These are phyloP conservation scores for Ballota nigra DNA, from an alignment of 257 asterid genomes.

Conservation along the genomic window DNA sequence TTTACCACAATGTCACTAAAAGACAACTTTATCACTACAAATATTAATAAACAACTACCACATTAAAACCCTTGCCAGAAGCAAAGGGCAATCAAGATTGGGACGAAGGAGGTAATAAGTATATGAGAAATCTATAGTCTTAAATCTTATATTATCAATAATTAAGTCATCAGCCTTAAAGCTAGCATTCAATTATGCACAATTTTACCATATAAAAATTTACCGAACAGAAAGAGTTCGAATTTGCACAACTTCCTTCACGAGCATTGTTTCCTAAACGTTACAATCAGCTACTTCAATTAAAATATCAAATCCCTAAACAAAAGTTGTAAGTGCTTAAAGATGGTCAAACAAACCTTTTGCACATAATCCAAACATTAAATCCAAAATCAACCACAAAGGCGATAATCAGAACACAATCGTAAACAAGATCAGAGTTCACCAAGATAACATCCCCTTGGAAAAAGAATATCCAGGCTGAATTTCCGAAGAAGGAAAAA, in stretches of 20 bases:
- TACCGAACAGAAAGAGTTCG: background rate
- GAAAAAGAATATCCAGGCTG: background rate
- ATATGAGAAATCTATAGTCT: background rate
- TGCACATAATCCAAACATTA: background rate
- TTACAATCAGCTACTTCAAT: slow-evolving; percentile 13
- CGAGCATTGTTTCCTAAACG: background rate
- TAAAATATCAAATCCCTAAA: background rate
- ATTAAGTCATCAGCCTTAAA: slow-evolving; percentile 7
- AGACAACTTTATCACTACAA: too few species aligned
- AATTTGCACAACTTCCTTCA: background rate
- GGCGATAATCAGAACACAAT: background rate
- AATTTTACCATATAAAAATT: background rate
- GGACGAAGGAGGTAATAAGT: too few species aligned
- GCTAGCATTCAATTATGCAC: slow-evolving; percentile 6
- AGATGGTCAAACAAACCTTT: slow-evolving; percentile 8
- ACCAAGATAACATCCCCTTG: background rate
- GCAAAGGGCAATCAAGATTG: too few species aligned
- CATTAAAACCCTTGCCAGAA: too few species aligned
- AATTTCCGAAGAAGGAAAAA: background rate
- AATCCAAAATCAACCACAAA: slow-evolving; percentile 8
- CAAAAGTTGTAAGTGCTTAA: slow-evolving; percentile 8
- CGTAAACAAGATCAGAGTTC: background rate
- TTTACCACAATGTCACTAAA: too few species aligned
- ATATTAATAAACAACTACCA: too few species aligned
- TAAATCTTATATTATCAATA: background rate